These are phyloP conservation scores for Lodderomyces pseudojiufengensis DNA, from an alignment of 1,139 yeast genomes.

Conservation along the genomic window DNA sequence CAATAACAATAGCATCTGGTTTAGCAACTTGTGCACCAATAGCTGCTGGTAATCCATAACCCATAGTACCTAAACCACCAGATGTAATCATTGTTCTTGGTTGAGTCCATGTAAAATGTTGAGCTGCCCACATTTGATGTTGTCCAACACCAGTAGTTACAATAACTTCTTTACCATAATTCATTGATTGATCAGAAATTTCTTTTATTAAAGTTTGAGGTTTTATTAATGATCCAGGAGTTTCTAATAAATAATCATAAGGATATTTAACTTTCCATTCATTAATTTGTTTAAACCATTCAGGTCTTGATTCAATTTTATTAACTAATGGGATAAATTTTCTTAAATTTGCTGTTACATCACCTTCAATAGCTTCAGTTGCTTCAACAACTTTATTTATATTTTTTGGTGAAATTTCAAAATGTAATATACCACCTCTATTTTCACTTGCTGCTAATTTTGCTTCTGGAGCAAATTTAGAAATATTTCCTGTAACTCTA, in stretches of 20 bases:
- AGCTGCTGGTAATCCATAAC: conserved; percentile 94
- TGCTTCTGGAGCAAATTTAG: conserved; percentile 93
- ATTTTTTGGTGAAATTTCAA: conserved; percentile 93
- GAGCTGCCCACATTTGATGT: conserved; percentile 99
- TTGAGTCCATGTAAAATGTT: conserved; percentile 86
- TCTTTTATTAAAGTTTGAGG: conserved; percentile 89
- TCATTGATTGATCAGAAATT: conserved; percentile 67
- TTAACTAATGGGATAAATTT: conserved; percentile 68
- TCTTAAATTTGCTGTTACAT: conserved; percentile 75
- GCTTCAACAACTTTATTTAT: conserved; percentile 97
- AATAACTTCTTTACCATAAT: conserved; percentile 70
- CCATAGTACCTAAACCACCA: conserved; percentile 99
- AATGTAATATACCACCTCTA: conserved; percentile 95
- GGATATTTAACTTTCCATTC: conserved; percentile 89
- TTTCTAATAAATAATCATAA: conserved; percentile 70
- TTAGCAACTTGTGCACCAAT: conserved; percentile 97
- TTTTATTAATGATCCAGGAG: conserved; percentile 77
- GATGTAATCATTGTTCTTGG: conserved; percentile 94
- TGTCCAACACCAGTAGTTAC: conserved; percentile 98
- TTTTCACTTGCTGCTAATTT: conserved; percentile 81
- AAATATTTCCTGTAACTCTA: conserved; percentile 86
- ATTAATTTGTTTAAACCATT: conserved; percentile 71
- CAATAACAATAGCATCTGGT: conserved; percentile 93
- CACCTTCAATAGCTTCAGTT: conserved; percentile 96
- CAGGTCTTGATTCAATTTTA: conserved; percentile 59